Evolutionary conservation across 805 yeast species (phyloP), one percentile per base, ranked within the genome.

Genomic region (Metschnikowia cerradonensis): DNA sequence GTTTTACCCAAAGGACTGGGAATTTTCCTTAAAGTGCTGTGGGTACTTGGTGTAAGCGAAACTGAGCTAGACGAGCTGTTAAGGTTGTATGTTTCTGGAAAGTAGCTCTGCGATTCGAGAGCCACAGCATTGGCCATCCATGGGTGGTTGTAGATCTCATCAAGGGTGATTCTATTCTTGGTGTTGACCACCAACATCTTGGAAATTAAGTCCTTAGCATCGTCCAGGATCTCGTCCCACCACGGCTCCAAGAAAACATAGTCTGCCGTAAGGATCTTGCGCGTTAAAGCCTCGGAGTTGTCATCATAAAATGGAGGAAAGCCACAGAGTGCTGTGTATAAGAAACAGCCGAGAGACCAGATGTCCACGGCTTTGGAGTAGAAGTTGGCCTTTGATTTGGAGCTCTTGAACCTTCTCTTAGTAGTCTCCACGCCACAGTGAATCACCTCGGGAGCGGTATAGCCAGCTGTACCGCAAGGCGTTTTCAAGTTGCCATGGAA

Each of bases 301-400:
- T 88, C 94, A 63, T 89, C 95, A 67, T 90, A 94, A 64, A 94
- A 94, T 4, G 99, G 99, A 1, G 99, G 99, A 70, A 94, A 94
- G 3, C 99, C 99, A 72, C 98, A 94, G 34, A 94, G 72, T 40
- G 94, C 73, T 0, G 98, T 94, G 65, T 94, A 94, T 49, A 94
- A 71, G 0, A 94, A 97, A 71, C 99, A 94, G 0, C 99, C 99
- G 49, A 94, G 75, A 4, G 97, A 97, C 99, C 99, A 94, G 94
- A 94, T 89, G 66, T 94, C 99, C 35, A 94, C 99, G 56, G 90
- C 86, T 72, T 88, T 90, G 1, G 96, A 88, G 65, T 94, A 94
- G 38, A 50, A 56, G 34, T 58, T 56, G 39, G 53, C 53, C 36
- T 45, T 52, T 19, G 56, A 53, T 8, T 54, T 48, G n/a, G 52